Base-by-base conservation (phyloP, 441 rosid genomes). In the Erodium moschatum region DNA sequence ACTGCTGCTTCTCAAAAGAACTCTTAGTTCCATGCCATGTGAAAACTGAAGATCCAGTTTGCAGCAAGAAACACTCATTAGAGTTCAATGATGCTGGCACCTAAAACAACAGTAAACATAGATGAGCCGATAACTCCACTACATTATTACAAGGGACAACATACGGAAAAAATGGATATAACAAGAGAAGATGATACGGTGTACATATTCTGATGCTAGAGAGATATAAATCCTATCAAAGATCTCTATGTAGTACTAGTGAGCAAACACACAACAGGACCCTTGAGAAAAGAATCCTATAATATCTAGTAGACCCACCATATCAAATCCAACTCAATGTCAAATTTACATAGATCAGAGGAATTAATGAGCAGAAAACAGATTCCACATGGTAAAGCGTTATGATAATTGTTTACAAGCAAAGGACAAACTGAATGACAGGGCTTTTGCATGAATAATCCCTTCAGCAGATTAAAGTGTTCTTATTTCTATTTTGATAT, bases 11-110 rank as follows among this genome's bases (percentile, higher is more conserved):
- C 80, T 92, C 98, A 76, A 74, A 84, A 11, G 92, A 77, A 84
- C 98, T 87, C 83, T 92, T 95, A 77, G 82, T 90, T 73, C 98
- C 98, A 75, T 92, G 93, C 99, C 99, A 96, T 31, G 78, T 83
- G 79, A 92, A 90, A 79, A 88, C 21, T 54, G 94, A 85, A 64
- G 94, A 87, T 50, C 98, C 98, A 80, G 99, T 89, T 88, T 96
- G 99, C 85, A 96, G 88, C 79, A 96, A 87, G 77, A 90, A 92
- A 73, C 96, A 95, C 75, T 90, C 95, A 1, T 73, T 69, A 65
- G 99, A 86, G 79, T 89, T 90, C 81, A 90, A 81, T 58, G 93
- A 92, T 42, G 98, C 76, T 73, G 95, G 97, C 81, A 83, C 93
- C 99, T 92, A 74, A 76, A 76, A 79, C 48, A 67, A 80, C 16